Base-by-base conservation (phyloP, 192 early-diverging fungal species). In the Entophlyctis helioformis region DNA sequence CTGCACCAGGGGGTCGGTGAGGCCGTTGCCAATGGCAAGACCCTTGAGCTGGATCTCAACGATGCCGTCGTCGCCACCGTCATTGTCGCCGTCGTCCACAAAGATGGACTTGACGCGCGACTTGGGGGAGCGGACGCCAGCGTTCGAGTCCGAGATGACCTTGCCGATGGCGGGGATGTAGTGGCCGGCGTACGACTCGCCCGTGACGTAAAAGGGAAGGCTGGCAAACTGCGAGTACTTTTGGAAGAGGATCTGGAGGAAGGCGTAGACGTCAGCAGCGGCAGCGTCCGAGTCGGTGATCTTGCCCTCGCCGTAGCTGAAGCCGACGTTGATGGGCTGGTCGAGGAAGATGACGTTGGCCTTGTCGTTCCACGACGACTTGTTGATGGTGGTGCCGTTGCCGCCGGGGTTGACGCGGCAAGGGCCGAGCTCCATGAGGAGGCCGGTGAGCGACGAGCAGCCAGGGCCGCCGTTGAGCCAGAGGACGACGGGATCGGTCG, bases 221-320 rank as follows among this genome's bases (percentile, higher is more conserved):
- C 67, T 42, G 11, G 76, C 67, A 54, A 89, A 96, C 62, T 95
- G 53, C n/a, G 77, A 72, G 74, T 89, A 87, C 50, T 81, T 74
- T 44, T 81, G 57, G 48, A 93, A 82, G 73, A 96, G 89, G 22
- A 96, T 69, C 64, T 89, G 90, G 32, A 99, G 67, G 53, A 99
- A 91, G 39, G 78, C 84, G 57, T 93, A 90, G 13, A 90, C 83
- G 57, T 91, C 89, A 36, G 75, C 70, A 42, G 87, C 91, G 0
- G 92, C 85, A 16, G 78, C 72, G 15, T 84, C 83, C 56, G 75
- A 82, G 44, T 62, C 66, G 22, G 87, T 85, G 16, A 75, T 64
- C 38, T 67, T 68, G 11, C 40, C 41, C 24, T 72, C 63, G 12
- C 54, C 48, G 51, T 96, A 86, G 39, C 80, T 83, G 71, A 84